Evolutionary conservation across 1,284 basidiomycete genomes (phyloP).

Genomic region (Boletus mariae): DNA sequence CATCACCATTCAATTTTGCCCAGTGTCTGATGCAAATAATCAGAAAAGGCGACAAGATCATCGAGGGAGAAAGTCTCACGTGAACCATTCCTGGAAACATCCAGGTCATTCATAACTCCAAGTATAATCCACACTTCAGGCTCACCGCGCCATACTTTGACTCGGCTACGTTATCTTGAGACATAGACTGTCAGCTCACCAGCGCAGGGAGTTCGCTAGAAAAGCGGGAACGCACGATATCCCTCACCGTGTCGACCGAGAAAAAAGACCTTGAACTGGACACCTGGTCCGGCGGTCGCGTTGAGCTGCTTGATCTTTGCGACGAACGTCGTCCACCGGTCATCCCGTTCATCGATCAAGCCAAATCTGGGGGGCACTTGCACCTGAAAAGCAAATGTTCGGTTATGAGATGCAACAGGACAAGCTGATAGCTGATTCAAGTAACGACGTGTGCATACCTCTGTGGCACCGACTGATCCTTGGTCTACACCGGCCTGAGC

Average conservation of each 20-base stretch:
- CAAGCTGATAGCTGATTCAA: not conserved
- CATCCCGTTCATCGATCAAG: conserved; percentile 46
- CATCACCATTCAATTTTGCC: conserved; percentile 69
- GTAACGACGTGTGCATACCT: conserved; percentile 9
- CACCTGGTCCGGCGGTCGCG: conserved; percentile 33
- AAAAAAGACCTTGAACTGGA: conserved; percentile 61
- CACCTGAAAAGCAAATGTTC: not conserved
- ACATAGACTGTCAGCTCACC: not conserved
- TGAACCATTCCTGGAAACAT: conserved; percentile 44
- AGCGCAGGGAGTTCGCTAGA: not conserved
- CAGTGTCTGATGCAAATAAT: conserved; percentile 47
- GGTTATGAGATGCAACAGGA: no score
- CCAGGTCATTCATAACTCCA: not conserved
- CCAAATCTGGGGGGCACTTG: conserved; percentile 64
- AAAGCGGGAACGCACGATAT: conserved; percentile 35
- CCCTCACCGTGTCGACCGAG: conserved; percentile 74
- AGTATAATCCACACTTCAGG: no score
- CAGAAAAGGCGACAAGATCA: not conserved
- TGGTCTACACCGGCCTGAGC: conserved; percentile 15
- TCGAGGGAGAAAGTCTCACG: conserved; percentile 37
- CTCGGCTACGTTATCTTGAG: conserved; percentile 69
- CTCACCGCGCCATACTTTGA: conserved; percentile 64
- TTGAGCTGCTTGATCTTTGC: conserved; percentile 46
- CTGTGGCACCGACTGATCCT: not conserved
- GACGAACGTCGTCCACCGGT: conserved; percentile 54